Evolutionary conservation across 441 rosid genomes (phyloP).

Genomic region (Mallotus japonicus): DNA sequence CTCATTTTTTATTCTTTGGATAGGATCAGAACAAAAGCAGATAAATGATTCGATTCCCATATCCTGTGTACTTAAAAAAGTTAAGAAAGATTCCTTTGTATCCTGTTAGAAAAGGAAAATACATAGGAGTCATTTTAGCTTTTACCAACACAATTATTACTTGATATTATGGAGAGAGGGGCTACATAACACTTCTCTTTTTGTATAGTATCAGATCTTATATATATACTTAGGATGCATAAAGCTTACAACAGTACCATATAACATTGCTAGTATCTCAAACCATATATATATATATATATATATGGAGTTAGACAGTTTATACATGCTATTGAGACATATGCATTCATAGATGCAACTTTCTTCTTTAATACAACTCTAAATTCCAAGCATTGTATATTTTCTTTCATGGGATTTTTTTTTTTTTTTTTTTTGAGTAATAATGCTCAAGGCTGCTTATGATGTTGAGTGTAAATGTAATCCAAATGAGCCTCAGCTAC

Average conservation of each 20-base stretch:
- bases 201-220: too few relatives aligned
- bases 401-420: background rate
- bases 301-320: too few relatives aligned
- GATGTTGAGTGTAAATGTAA: conserved; percentile 74
- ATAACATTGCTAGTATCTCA: background rate
- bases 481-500: conserved; percentile 74
- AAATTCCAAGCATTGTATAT: too few relatives aligned
- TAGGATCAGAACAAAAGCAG: too few relatives aligned
- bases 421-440: background rate
- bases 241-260: too few relatives aligned
- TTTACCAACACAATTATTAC: too few relatives aligned
- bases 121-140: too few relatives aligned
- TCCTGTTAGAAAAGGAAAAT: background rate
- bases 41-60: too few relatives aligned
- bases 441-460: conserved; percentile 40
- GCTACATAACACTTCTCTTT: background rate
- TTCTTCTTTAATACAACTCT: too few relatives aligned
- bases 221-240: background rate
- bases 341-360: too few relatives aligned
- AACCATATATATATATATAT: background rate
- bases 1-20: too few relatives aligned
- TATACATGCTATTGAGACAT: too few relatives aligned
- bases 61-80: background rate
- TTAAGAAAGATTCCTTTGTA: background rate
- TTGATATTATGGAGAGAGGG: background rate